Conservation (phyloP, 2,329 filamentous ascomycete species). For the Claviceps arundinis region DNA sequence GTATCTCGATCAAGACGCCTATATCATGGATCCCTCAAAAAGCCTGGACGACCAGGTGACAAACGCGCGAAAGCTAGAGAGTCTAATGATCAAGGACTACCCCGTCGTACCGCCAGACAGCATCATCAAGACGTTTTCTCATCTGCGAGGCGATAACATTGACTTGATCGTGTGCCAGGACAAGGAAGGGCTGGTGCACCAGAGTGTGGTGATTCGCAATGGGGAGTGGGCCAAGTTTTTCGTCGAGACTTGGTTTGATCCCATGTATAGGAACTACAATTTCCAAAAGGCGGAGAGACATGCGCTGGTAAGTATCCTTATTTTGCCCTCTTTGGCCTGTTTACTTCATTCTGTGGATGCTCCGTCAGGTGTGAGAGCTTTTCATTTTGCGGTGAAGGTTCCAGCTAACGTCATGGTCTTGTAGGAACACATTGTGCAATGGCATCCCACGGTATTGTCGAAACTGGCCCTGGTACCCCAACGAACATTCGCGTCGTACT, state of each 20-base stretch:
- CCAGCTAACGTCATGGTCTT: neutral
- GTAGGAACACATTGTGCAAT: slow-evolving; percentile 80
- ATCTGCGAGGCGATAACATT: slow-evolving; percentile 64
- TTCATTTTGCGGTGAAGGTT: neutral
- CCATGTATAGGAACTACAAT: slow-evolving; percentile 84
- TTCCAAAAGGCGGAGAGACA: slow-evolving; percentile 92
- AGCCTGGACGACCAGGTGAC: slow-evolving; percentile 61
- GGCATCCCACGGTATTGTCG: slow-evolving; percentile 91
- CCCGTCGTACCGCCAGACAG: slow-evolving; percentile 89
- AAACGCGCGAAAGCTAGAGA: slow-evolving; percentile 51
- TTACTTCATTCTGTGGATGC: too few relatives aligned
- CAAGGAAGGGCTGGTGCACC: slow-evolving; percentile 58
- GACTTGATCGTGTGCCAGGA: slow-evolving; percentile 81
- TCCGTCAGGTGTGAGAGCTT: too few relatives aligned
- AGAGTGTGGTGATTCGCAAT: slow-evolving; percentile 67
- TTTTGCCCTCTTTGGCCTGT: too few relatives aligned
- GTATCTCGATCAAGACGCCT: slow-evolving; percentile 70
- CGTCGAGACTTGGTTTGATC: slow-evolving; percentile 91
- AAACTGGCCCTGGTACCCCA: slow-evolving; percentile 86
- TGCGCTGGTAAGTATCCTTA: slow-evolving; percentile 53
- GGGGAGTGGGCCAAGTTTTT: slow-evolving; percentile 91
- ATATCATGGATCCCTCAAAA: slow-evolving; percentile 74
- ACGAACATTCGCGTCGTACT: slow-evolving; percentile 69
- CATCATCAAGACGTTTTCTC: slow-evolving; percentile 86
- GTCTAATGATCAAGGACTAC: slow-evolving; percentile 69